Conservation (phyloP, 2,329 filamentous ascomycete genomes). For the Geoglossum cookeanum region DNA sequence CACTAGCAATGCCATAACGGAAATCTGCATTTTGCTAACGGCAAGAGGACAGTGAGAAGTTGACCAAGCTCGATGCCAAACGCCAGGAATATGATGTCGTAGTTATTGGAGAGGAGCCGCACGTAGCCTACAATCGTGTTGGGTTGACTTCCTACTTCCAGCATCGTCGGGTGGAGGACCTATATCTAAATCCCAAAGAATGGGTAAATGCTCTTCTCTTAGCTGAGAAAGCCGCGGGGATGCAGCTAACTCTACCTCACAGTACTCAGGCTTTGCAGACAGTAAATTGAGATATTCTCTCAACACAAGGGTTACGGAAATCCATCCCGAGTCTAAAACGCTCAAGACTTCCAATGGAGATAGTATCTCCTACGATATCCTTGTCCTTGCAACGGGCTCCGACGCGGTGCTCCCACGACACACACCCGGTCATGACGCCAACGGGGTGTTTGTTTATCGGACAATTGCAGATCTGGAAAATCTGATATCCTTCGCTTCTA, state of each 20-base stretch:
- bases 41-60: conserved; percentile 47
- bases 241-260: neutral
- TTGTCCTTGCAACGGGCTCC: conserved; percentile 73
- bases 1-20: neutral
- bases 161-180: conserved; percentile 63
- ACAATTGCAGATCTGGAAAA: conserved; percentile 65
- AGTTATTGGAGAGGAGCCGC: conserved; percentile 72
- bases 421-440: conserved; percentile 60
- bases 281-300: conserved; percentile 55
- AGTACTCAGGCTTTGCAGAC: conserved; percentile 49
- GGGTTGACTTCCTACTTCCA: conserved; percentile 79
- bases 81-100: conserved; percentile 59
- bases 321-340: conserved; percentile 42
- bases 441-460: conserved; percentile 75
- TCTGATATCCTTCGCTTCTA: conserved; percentile 53
- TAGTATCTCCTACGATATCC: conserved; percentile 54
- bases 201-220: conserved; percentile 37
- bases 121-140: conserved; percentile 81
- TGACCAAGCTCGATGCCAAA: conserved; percentile 66
- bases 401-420: conserved; percentile 56
- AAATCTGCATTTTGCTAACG: neutral
- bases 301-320: conserved; percentile 53
- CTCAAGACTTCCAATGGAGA: conserved; percentile 54
- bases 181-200: conserved; percentile 72
- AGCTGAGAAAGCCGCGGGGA: neutral